Conservation (phyloP, 108 stramenopile genomes). For the Fistulifera pelliculosa region DNA sequence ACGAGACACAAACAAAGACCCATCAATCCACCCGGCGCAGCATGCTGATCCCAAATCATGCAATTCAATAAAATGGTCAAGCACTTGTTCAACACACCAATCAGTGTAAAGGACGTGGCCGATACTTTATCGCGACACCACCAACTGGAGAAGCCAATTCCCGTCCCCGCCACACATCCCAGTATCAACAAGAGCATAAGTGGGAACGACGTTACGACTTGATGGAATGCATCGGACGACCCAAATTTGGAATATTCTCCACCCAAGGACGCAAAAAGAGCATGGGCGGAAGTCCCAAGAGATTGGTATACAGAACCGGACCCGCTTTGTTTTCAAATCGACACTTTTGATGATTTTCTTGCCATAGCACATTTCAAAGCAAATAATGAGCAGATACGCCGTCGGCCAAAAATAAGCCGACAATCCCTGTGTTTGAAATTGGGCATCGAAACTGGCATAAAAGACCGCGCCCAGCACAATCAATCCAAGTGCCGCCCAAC, state of each 20-base stretch:
- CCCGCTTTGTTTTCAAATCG: conserved; percentile 72
- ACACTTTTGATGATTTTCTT: conserved; percentile 76
- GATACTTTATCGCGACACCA: conserved; percentile 75
- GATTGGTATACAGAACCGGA: conserved; percentile 85
- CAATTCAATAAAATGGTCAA: conserved; percentile 81
- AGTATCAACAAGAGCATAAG: conserved; percentile 38
- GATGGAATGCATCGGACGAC: conserved; percentile 16
- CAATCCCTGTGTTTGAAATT: conserved; percentile 51
- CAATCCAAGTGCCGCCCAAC: conserved; percentile 43
- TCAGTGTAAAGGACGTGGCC: conserved; percentile 74
- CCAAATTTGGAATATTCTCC: conserved; percentile 49
- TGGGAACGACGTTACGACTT: background rate
- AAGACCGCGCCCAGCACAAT: conserved; percentile 69
- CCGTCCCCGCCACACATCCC: conserved; percentile 74
- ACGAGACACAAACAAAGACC: conserved; percentile 74
- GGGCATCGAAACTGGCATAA: conserved; percentile 66
- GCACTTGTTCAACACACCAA: conserved; percentile 88
- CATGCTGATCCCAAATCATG: conserved; percentile 89
- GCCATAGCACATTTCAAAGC: conserved; percentile 85
- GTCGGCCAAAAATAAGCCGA: conserved; percentile 70
- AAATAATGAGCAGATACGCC: conserved; percentile 58
- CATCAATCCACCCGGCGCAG: conserved; percentile 57
- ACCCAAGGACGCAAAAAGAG: conserved; percentile 55
- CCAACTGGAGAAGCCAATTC: conserved; percentile 85
- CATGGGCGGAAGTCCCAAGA: conserved; percentile 78